These are phyloP conservation scores for Fusarium pininemorale DNA, from an alignment of 2,329 filamentous ascomycete species.

Conservation along the genomic window DNA sequence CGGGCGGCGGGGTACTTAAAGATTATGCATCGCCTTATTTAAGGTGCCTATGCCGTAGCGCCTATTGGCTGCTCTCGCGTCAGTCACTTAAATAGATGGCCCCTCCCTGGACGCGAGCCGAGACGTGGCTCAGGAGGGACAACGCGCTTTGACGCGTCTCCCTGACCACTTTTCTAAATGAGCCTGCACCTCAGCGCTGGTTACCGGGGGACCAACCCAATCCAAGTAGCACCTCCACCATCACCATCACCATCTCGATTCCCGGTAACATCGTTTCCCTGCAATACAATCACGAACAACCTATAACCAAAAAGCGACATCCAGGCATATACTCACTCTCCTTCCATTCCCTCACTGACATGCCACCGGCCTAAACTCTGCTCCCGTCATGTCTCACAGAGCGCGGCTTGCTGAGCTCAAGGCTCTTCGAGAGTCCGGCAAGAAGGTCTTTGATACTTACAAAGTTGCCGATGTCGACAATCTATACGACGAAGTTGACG, in stretches of 20 bases:
- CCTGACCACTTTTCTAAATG: constrained; percentile 36
- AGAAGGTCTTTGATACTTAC: constrained; percentile 89
- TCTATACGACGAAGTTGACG: constrained; percentile 95
- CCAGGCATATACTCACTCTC: not conserved
- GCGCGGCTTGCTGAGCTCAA: constrained; percentile 79
- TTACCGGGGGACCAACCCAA: constrained; percentile 32
- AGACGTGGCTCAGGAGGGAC: constrained; percentile 17
- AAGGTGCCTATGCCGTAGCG: not conserved
- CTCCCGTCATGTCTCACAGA: constrained; percentile 51
- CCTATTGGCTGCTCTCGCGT: constrained; percentile 11
- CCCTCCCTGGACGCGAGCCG: constrained; percentile 18
- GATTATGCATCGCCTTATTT: not conserved
- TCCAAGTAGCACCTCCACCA: constrained; percentile 14
- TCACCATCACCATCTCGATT: not conserved
- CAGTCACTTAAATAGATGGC: constrained; percentile 16
- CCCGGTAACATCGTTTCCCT: constrained; percentile 8
- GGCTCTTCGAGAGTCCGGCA: constrained; percentile 86
- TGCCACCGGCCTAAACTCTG: constrained; percentile 33
- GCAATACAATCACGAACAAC: constrained; percentile 1
- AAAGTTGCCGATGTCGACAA: constrained; percentile 84
- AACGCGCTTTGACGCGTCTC: constrained; percentile 31
- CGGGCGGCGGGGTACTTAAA: not conserved
- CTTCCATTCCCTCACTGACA: constrained; percentile 20
- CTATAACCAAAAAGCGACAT: not conserved
- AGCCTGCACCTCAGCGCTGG: constrained; percentile 3